Percentiles rank a stretch among this genome's conserved stretches.
These are phyloP conservation scores for Alternaria angustiovoidea DNA, from an alignment of 2,329 filamentous ascomycete species.

Conservation along the genomic window DNA sequence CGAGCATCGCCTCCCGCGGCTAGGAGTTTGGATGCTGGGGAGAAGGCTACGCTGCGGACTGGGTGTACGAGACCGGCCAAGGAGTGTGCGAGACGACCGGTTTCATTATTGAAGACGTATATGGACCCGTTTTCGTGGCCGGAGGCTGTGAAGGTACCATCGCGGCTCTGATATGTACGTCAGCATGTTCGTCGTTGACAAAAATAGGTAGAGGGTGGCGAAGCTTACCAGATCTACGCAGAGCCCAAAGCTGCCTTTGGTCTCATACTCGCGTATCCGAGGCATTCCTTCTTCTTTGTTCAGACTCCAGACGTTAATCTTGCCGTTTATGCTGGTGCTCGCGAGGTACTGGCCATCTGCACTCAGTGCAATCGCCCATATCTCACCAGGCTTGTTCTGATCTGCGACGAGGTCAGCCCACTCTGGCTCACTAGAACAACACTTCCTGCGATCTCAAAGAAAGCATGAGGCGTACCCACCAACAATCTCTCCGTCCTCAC, in stretches of 20 bases:
- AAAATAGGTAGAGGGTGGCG: background rate
- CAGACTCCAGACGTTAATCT: slow-evolving; percentile 86
- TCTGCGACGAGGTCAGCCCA: slow-evolving; percentile 44
- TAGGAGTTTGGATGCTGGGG: slow-evolving; percentile 81
- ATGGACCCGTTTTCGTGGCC: slow-evolving; percentile 92
- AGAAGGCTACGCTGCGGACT: slow-evolving; percentile 86
- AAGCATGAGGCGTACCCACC: slow-evolving; percentile 41
- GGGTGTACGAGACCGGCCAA: slow-evolving; percentile 86
- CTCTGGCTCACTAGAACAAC: background rate
- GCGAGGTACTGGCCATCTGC: slow-evolving; percentile 84
- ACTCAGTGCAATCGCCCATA: slow-evolving; percentile 89
- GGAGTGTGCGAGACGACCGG: slow-evolving; percentile 83
- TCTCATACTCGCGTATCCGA: slow-evolving; percentile 85
- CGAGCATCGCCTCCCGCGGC: slow-evolving; percentile 90
- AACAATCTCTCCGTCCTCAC: slow-evolving; percentile 59
- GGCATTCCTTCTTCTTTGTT: slow-evolving; percentile 59
- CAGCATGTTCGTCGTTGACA: background rate
- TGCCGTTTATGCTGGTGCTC: slow-evolving; percentile 86
- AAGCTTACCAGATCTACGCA: slow-evolving; percentile 76
- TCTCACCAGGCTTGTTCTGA: slow-evolving; percentile 70
- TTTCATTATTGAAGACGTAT: slow-evolving; percentile 95
- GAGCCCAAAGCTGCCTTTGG: slow-evolving; percentile 90
- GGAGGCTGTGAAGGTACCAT: slow-evolving; percentile 87
- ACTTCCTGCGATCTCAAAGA: slow-evolving; percentile 11
- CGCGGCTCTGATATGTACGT: slow-evolving; percentile 59